phyloP scores from a whole-genome alignment of 2,329 filamentous ascomycete species.

The Coniochaeta hoffmannii region DNA sequence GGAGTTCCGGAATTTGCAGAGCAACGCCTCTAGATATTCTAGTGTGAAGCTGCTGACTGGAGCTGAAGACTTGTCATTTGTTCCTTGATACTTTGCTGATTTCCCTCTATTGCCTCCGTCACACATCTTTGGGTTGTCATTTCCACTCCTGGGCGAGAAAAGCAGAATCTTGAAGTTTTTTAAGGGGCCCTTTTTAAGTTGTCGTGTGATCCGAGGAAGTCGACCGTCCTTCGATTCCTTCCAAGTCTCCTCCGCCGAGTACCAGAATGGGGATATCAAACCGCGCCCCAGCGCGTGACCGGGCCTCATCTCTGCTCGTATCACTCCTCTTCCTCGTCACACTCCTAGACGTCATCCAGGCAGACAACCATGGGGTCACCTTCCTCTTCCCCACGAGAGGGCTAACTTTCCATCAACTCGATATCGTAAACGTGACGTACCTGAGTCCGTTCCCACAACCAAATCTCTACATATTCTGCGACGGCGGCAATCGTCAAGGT shows the following conservation, averaged over 20 bases:
- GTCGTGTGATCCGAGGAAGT: background rate
- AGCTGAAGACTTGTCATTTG: too few species aligned
- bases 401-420: background rate
- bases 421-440: background rate
- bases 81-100: too few species aligned
- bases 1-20: background rate
- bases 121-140: too few species aligned
- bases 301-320: background rate
- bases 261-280: background rate
- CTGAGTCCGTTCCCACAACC: background rate
- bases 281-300: background rate
- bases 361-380: background rate
- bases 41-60: background rate
- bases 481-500: background rate
- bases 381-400: background rate
- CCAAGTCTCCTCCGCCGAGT: background rate
- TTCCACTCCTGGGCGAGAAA: too few species aligned
- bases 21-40: background rate
- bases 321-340: background rate
- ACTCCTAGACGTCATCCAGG: background rate
- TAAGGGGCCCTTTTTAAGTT: too few species aligned
- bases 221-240: background rate
- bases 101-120: too few species aligned
- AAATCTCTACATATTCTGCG: background rate
- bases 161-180: too few species aligned